Conservation (phyloP, 176 grass and related monocot genomes). For the Juncus effusus region DNA sequence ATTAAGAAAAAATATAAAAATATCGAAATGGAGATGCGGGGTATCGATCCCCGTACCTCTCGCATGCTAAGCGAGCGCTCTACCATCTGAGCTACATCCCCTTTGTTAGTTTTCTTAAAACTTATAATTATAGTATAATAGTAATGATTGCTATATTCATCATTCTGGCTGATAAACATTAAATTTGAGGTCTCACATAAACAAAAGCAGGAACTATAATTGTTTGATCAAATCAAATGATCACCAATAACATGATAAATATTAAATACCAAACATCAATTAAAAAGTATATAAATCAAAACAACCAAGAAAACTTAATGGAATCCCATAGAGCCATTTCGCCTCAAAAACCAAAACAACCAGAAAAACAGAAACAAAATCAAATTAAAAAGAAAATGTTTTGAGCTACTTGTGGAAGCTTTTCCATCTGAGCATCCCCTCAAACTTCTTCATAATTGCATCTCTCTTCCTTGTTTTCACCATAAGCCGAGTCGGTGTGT, state of each 20-base stretch:
- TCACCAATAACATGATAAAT: background rate
- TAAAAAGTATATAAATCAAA: background rate
- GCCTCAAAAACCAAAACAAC: background rate
- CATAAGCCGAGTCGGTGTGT: constrained; percentile 36
- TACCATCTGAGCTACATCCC: constrained; percentile 99
- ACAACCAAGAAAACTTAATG: background rate
- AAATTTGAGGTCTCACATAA: too few species aligned
- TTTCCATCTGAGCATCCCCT: constrained; percentile 65
- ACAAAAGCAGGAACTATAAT: too few species aligned
- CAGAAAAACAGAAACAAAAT: background rate
- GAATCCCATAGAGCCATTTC: background rate
- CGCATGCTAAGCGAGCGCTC: constrained; percentile 98
- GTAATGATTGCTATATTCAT: too few species aligned
- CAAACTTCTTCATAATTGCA: constrained; percentile 47
- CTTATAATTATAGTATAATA: background rate
- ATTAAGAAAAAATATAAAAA: background rate
- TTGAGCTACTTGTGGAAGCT: constrained; percentile 59
- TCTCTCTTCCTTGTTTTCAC: constrained; percentile 22
- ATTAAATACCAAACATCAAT: background rate
- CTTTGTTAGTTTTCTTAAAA: background rate
- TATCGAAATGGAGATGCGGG: constrained; percentile 48
- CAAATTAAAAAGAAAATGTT: background rate
- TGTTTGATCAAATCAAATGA: too few species aligned
- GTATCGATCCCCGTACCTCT: constrained; percentile 98
- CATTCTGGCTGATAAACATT: too few species aligned